Evolutionary conservation across 495 filamentous ascomycete genomes (phyloP), one percentile per base, ranked within the genome.

Genomic region (Friedmanniomyces simplex): DNA sequence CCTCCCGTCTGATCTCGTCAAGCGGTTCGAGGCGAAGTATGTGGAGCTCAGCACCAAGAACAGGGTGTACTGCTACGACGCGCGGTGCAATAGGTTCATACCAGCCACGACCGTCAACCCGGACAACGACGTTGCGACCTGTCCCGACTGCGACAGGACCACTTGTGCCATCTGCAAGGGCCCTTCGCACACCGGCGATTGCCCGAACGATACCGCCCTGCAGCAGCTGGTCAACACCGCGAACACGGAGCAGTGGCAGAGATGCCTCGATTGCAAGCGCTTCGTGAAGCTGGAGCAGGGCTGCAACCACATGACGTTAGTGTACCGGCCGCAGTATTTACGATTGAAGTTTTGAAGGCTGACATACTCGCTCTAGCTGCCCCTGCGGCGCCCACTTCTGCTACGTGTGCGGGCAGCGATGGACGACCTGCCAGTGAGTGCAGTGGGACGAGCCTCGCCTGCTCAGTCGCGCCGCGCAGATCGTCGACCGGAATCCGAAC

Each of bases 331-430:
- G 8, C 18, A 30, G 5, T 7, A 10, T 6, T 20, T 36, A 16
- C n/a, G n/a, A n/a, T n/a, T n/a, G n/a, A n/a, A n/a, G n/a, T 32
- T 20, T 2, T 13, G 42, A 4, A 50, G 20, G 10, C 28, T 32
- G 28, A 32, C 28, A 10, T 24, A n/a, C 2, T 50, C 22, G 32
- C 4, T 30, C n/a, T 59, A 79, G 76, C 7, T 84, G 80, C 60
- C 65, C 49, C 22, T 85, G 81, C 54, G 64, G 69, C 8, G 71
- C 73, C 1, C 58, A 82, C 50, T 84, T 85, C 63, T 85, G 80
- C 59, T 85, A 84, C 48, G 28, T 32, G 28, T 84, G 80, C 58
- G 78, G 76, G 2, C 48, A 55, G 1, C 34, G 12, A 12, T 85
- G 81, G 79, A 76, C 76, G 55, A 73, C 59, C 0, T 84, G 66